phyloP scores from a whole-genome alignment of 257 asterid genomes.

The Capsicum chinense region DNA sequence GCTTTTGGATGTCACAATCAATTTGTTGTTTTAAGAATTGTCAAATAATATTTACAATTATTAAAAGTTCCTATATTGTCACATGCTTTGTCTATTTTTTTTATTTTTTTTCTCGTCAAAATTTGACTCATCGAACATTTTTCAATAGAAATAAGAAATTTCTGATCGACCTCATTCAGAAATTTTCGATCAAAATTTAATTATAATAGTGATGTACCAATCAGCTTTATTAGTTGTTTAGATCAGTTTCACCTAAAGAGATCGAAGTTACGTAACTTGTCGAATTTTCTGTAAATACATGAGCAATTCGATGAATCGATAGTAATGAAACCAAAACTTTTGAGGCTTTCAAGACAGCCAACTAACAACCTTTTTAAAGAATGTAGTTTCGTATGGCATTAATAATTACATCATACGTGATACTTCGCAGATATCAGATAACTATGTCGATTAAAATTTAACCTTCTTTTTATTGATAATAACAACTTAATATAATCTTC shows the following conservation, averaged over 20 bases:
- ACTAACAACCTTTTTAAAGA: too few relatives aligned
- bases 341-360: not conserved
- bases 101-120: too few relatives aligned
- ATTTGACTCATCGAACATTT: not conserved
- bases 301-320: too few relatives aligned
- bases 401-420: too few relatives aligned
- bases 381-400: too few relatives aligned
- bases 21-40: not conserved
- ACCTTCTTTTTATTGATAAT: too few relatives aligned
- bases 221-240: not conserved
- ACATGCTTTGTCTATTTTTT: not conserved
- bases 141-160: not conserved
- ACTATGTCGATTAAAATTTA: too few relatives aligned
- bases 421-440: too few relatives aligned
- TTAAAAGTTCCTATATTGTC: not conserved
- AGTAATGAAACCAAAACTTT: not conserved
- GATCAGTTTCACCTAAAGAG: too few relatives aligned
- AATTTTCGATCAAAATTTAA: not conserved
- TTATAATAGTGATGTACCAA: not conserved
- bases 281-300: not conserved
- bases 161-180: rapidly evolving
- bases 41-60: not conserved
- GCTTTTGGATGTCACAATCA: conserved; percentile 26
- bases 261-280: not conserved
- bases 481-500: not conserved